Percentiles rank a stretch among this genome's conserved stretches.
phyloP scores from a whole-genome alignment of 306 rosid genomes.

The Trifolium pratense region DNA sequence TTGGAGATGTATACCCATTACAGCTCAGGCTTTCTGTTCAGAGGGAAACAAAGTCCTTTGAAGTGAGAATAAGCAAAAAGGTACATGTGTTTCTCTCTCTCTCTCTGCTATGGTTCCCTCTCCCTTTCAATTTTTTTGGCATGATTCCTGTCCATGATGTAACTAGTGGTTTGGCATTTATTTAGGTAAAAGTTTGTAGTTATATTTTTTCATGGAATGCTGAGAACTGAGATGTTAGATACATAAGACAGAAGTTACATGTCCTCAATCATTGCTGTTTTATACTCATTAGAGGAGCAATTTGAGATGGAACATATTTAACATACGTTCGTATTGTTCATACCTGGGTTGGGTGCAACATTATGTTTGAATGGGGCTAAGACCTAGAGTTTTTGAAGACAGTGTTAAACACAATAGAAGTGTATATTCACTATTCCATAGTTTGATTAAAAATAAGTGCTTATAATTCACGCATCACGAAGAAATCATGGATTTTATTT shows the following conservation, averaged over 20 bases:
- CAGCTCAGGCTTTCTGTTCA: constrained; percentile 84
- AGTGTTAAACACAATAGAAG: constrained; percentile 32
- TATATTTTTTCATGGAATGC: constrained; percentile 32
- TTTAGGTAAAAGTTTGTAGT: constrained; percentile 7
- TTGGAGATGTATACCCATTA: constrained; percentile 89
- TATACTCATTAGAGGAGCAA: constrained; percentile 5
- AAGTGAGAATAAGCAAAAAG: constrained; percentile 93
- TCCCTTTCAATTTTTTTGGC: constrained; percentile 1
- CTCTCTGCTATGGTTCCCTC: neutral
- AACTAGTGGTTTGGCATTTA: constrained; percentile 30
- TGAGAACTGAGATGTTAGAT: constrained; percentile 11
- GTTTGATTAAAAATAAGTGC: constrained; percentile 2
- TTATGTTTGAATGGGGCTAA: constrained; percentile 30
- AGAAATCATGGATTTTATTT: constrained; percentile 22
- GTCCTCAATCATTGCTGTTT: constrained; percentile 29
- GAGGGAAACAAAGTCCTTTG: constrained; percentile 75
- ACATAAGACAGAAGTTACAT: neutral
- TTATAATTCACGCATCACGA: constrained; percentile 25
- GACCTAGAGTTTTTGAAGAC: constrained; percentile 23
- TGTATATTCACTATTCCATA: constrained; percentile 19
- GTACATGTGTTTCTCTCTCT: constrained; percentile 42
- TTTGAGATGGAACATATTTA: constrained; percentile 16
- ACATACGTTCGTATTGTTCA: constrained; percentile 2
- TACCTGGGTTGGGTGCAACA: constrained; percentile 21
- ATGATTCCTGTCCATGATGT: constrained; percentile 30